Evolutionary conservation across 2,329 filamentous ascomycete species (phyloP), one percentile per base, ranked within the genome.

Genomic region (Coniochaeta sp.): DNA sequence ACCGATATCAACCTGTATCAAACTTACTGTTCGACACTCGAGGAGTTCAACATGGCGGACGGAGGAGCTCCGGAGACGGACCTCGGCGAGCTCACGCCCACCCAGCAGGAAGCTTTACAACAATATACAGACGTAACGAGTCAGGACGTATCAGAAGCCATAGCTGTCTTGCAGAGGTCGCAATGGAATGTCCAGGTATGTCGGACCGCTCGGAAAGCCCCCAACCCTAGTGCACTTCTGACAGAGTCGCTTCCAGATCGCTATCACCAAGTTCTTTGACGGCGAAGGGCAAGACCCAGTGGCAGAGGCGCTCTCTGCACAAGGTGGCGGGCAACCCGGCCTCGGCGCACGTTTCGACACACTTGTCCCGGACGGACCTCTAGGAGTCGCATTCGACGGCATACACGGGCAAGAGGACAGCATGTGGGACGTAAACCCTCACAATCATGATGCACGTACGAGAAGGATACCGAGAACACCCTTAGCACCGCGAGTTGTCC

Each of bases 241-340:
- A 57, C 38, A 30, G 17, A 38, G 61, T 22, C 8, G 22, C 17
- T 19, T 16, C 4, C 71, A 97, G 88, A 96, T 98, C 68, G 93
- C 95, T 61, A 93, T 99, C 64, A 86, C 95, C 65, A 96, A 96
- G 71, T 98, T 98, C 83, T 99, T 97, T 72, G 95, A 99, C 69
- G 95, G 95, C 66, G 95, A 98, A 76, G 89, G 89, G 3, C 84
- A 91, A 56, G 91, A 96, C 71, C 89, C 86, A 14, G 78, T 93
- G 19, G 89, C 89, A 61, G 91, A 95, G 76, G 90, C 90, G 61
- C 81, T 87, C 57, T 82, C 87, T 56, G 80, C 83, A 8, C 80
- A 34, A 62, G 76, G 81, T 58, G 74, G 80, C n/a, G 79, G 26
- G 10, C 54, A 86, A 17, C 55, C 36, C 14, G 44, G 57, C 40